phyloP scores from a whole-genome alignment of 495 filamentous ascomycete species.

The Diplogelasinospora grovesii region DNA sequence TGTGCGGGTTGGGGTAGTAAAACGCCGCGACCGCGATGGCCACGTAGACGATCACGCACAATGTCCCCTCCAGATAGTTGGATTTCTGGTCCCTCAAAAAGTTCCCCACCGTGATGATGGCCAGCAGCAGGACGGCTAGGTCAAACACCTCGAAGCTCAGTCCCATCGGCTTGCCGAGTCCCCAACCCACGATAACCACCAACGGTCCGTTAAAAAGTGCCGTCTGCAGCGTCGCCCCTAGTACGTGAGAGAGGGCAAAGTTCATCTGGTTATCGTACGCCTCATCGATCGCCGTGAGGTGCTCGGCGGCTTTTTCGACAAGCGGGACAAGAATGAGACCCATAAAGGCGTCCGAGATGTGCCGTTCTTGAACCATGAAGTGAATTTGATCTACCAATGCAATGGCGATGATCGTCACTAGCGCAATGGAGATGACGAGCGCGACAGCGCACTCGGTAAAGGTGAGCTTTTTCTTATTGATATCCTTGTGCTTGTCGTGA shows the following conservation, averaged over 20 bases:
- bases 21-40: constrained; percentile 56
- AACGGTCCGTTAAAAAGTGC: constrained; percentile 83
- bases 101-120: constrained; percentile 80
- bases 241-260: constrained; percentile 83
- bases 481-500: constrained; percentile 59
- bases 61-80: constrained; percentile 72
- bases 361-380: constrained; percentile 54
- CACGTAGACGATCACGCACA: constrained; percentile 66
- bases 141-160: constrained; percentile 87
- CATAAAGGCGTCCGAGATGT: constrained; percentile 72
- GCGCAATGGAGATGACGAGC: constrained; percentile 57
- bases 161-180: constrained; percentile 61
- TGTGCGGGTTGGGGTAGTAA: constrained; percentile 52
- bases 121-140: constrained; percentile 75
- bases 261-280: constrained; percentile 85
- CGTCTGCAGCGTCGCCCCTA: constrained; percentile 84
- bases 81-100: constrained; percentile 73
- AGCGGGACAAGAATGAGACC: constrained; percentile 74
- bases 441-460: constrained; percentile 67
- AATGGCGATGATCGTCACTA: constrained; percentile 74
- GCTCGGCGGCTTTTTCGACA: constrained; percentile 88
- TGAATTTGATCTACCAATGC: constrained; percentile 78
- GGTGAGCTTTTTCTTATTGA: constrained; percentile 64
- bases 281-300: constrained; percentile 85
- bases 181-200: constrained; percentile 80